A percentile compares a stretch with the other conserved stretches of the same genome.
Conservation (phyloP, 345 rosid genomes). For the Anastatica hierochuntica region DNA sequence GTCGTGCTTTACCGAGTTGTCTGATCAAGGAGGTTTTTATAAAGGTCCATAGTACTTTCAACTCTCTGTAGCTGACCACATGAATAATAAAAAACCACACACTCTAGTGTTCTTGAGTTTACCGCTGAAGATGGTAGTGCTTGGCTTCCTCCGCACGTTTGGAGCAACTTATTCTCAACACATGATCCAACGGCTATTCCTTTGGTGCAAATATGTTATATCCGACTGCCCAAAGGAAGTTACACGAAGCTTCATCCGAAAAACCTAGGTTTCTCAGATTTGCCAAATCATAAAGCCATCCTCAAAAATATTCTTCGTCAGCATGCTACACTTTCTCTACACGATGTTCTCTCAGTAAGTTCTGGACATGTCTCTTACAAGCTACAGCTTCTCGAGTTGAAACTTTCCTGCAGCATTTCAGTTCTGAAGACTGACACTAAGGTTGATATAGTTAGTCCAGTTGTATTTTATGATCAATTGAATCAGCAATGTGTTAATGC, state of each 20-base stretch:
- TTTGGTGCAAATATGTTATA: conserved; percentile 62
- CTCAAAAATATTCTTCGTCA: conserved; percentile 93
- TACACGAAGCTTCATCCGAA: conserved; percentile 89
- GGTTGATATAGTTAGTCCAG: conserved; percentile 78
- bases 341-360: conserved; percentile 56
- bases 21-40: conserved; percentile 91
- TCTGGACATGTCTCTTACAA: conserved; percentile 67
- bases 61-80: conserved; percentile 48
- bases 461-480: conserved; percentile 35
- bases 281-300: conserved; percentile 92
- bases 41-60: conserved; percentile 78
- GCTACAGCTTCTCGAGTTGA: conserved; percentile 68
- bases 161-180: conserved; percentile 58
- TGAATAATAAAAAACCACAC: conserved; percentile 36
- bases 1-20: conserved; percentile 67
- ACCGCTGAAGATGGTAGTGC: conserved; percentile 79
- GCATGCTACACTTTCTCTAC: conserved; percentile 81
- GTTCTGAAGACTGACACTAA: conserved; percentile 93
- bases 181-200: conserved; percentile 25
- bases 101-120: conserved; percentile 88
- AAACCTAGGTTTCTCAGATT: conserved; percentile 69
- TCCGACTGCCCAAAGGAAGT: conserved; percentile 67
- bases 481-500: conserved; percentile 44
- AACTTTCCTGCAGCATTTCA: conserved; percentile 74
- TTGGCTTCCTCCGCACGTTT: conserved; percentile 80